Base-by-base conservation (phyloP, 1,284 basidiomycete species). In the Rhodotorula mucilaginosa region DNA sequence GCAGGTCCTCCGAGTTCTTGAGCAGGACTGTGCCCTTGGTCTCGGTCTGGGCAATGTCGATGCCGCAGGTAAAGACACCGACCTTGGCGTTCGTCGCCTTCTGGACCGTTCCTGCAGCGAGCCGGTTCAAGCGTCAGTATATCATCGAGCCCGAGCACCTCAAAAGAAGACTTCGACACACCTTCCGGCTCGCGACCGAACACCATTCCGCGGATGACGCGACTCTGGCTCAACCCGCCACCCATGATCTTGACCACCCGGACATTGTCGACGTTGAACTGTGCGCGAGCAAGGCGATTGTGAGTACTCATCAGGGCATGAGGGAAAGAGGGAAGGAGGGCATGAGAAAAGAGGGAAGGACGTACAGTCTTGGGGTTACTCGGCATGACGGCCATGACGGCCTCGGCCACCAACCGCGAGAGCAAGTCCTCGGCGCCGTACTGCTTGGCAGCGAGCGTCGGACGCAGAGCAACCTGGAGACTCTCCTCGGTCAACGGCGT, bases 211-310 rank as follows among this genome's bases (percentile, higher is more conserved):
- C 91, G 88, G 10, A 99, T 90, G 16, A 99, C 96, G 74, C 86
- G 88, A 81, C 93, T 97, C 49, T 86, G 86, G 16, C 88, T 82
- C 26, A 99, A 83, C 77, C 87, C 91, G 60, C 96, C 92, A 72
- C 97, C 97, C 88, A 99, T 90, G 76, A 99, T 97, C 84, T 99
- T 99, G 80, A 99, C 97, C 26, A 99, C 95, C 29, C 96, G 89
- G 1, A 99, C 92, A 75, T 96, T 97, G 83, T 99, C 97, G 48
- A 99, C 94, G 81, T 96, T 97, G 86, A 97, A 97, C 74, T 81
- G 56, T 6, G 21, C 19, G 3, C 4, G n/a, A 44, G 51, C 8
- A 6, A 48, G 47, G 58, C 69, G 8, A 6, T 5, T 34, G 3
- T 59, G 67, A 51, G 16, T 5, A 19, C 26, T 2, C 23, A 2